Conservation (phyloP, 1,284 basidiomycete genomes). For the Boletus sp. region DNA sequence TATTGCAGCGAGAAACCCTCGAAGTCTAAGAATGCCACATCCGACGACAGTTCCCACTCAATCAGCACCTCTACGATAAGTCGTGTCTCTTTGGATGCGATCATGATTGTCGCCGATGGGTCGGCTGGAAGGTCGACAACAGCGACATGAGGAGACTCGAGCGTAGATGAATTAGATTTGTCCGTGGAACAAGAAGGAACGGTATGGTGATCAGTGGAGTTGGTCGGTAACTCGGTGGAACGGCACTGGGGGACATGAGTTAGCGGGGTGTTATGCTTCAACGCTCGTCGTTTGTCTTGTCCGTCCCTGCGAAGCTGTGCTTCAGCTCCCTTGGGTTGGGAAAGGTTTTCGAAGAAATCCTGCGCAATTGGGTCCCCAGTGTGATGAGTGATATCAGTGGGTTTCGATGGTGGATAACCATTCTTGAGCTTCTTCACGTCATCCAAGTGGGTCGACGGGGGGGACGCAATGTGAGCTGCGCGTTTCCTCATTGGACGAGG, state of each 20-base stretch:
- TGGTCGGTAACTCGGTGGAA: background rate
- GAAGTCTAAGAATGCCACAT: slow-evolving; percentile 74
- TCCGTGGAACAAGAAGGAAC: slow-evolving; percentile 14
- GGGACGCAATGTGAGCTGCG: slow-evolving; percentile 11
- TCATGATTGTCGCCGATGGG: background rate
- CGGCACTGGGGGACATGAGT: slow-evolving; percentile 19
- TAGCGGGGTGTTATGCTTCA: slow-evolving; percentile 34
- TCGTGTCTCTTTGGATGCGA: slow-evolving; percentile 37
- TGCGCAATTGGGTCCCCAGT: background rate
- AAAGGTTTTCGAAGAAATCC: background rate
- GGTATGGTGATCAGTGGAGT: slow-evolving; percentile 18
- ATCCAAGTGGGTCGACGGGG: slow-evolving; percentile 9
- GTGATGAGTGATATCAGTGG: background rate
- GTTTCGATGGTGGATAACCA: slow-evolving; percentile 7
- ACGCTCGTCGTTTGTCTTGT: slow-evolving; percentile 49
- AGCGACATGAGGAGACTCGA: slow-evolving; percentile 36
- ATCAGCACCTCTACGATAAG: slow-evolving; percentile 79
- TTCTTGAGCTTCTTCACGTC: slow-evolving; percentile 12
- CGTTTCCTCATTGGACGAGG: slow-evolving; percentile 61
- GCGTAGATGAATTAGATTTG: slow-evolving; percentile 18
- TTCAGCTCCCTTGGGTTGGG: slow-evolving; percentile 31
- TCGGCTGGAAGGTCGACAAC: slow-evolving; percentile 17
- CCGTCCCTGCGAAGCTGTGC: slow-evolving; percentile 43
- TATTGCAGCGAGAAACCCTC: slow-evolving; percentile 56
- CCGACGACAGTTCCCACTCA: slow-evolving; percentile 67